A percentile compares a stretch with the other conserved stretches of the same genome.
phyloP scores from a whole-genome alignment of 495 filamentous ascomycete species.

The Lasiosphaeria hispida region DNA sequence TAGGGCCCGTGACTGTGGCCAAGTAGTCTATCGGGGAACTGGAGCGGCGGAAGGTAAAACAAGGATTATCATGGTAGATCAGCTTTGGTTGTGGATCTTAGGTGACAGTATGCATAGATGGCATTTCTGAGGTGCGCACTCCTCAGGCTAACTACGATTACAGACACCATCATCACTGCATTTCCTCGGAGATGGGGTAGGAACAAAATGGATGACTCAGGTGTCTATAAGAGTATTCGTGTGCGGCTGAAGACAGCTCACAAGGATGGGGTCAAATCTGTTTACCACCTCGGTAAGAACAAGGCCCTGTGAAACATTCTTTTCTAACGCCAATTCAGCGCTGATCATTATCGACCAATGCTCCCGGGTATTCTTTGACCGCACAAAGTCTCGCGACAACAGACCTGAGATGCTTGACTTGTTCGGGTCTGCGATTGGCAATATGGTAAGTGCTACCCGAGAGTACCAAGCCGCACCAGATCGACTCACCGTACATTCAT shows the following conservation, averaged over 20 bases:
- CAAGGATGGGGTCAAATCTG: background rate
- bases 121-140: background rate
- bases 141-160: background rate
- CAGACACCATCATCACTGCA: slow-evolving; percentile 5
- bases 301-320: no score
- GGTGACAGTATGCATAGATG: background rate
- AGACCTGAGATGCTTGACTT: slow-evolving; percentile 3
- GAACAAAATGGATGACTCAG: slow-evolving; percentile 1
- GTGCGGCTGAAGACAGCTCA: background rate
- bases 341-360: slow-evolving; percentile 2
- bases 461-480: no score
- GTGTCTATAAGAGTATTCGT: slow-evolving; percentile 2
- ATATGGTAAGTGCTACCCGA: background rate
- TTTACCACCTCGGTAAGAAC: background rate
- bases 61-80: slow-evolving; percentile 4
- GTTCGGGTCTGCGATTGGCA: slow-evolving; percentile 1
- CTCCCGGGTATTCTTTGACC: slow-evolving; percentile 1
- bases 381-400: slow-evolving; percentile 1
- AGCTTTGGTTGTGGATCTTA: slow-evolving; percentile 2
- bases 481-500: background rate
- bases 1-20: background rate
- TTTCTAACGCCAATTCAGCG: background rate
- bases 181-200: background rate
- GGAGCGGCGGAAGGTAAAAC: background rate
- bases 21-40: background rate